A percentile compares a stretch with the other conserved stretches of the same genome.
phyloP scores from a whole-genome alignment of 257 asterid species.

The Primulina tabacum region DNA sequence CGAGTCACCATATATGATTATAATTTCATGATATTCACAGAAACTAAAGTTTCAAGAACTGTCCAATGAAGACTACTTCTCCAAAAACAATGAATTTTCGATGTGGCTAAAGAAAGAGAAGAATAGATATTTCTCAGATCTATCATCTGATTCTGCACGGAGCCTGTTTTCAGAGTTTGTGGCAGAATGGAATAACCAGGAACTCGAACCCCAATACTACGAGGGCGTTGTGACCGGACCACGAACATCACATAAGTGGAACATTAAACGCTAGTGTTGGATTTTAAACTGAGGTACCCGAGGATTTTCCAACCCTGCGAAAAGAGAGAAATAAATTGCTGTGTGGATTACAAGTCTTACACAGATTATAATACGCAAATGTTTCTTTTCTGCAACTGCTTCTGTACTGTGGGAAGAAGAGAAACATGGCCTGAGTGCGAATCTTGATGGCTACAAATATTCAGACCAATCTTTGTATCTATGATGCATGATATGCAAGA shows the following conservation, averaged over 20 bases:
- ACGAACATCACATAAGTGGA: constrained; percentile 83
- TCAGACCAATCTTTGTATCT: not conserved
- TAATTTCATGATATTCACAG: constrained; percentile 29
- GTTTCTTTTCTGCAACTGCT: not conserved
- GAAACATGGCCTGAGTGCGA: not conserved
- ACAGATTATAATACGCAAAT: not conserved
- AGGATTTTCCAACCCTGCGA: not conserved
- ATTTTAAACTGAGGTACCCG: not conserved
- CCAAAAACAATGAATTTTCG: constrained; percentile 85
- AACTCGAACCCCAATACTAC: constrained; percentile 65
- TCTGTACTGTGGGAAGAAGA: not conserved
- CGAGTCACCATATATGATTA: no score
- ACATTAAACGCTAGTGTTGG: constrained; percentile 46
- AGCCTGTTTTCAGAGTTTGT: constrained; percentile 60
- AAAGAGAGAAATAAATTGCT: no score
- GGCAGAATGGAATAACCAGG: constrained; percentile 65
- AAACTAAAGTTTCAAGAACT: constrained; percentile 56
- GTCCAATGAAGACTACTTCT: constrained; percentile 76
- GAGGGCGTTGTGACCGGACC: constrained; percentile 81
- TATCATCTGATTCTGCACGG: constrained; percentile 71
- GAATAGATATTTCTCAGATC: constrained; percentile 61
- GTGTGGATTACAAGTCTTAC: not conserved
- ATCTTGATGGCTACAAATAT: not conserved
- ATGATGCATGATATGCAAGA: not conserved
- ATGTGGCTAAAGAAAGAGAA: constrained; percentile 86